Evolutionary conservation across 495 filamentous ascomycete genomes (phyloP), one percentile per base, ranked within the genome.

Genomic region (Aspergillus indologenus): DNA sequence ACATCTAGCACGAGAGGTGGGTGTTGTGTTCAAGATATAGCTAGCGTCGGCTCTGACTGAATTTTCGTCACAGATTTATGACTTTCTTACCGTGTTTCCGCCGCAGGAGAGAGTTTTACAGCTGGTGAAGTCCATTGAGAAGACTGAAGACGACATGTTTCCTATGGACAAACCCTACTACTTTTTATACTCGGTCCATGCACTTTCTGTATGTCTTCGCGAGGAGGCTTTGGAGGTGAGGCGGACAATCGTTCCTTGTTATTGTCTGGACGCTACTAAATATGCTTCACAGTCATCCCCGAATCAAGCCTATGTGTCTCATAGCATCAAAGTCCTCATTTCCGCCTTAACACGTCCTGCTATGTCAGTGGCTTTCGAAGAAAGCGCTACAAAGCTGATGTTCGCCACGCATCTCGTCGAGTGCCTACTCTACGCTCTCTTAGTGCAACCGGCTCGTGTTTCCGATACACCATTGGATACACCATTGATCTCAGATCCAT

Each of bases 11-110:
- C 76, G 80, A 63, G 84, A 87, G 71, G 85, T 90, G 75, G 60
- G 70, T 58, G 48, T 15, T 26, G 54, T 47, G 20, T 26, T 48
- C 31, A 24, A 4, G 49, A 19, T n/a, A 11, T 26, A 24, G 51
- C 45, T 20, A 2, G 17, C n/a, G 47, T 56, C 15, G 24, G 14
- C 48, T 54, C 45, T n/a, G 26, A n/a, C 52, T 61, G n/a, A 24
- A 26, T 65, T 55, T 22, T 44, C n/a, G 48, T 11, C 21, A 29
- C 61, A 90, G 85, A 87, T 92, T 9, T 91, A 85, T 66, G 77
- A 83, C 52, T 92, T 96, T 55, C 76, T 96, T 43, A 72, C 83
- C 23, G 81, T 84, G 8, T 90, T 95, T 50, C 87, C 89, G 3
- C 83, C 87, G 1, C 84, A 92, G 58, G 79, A 83, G 48, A 79